phyloP scores from a whole-genome alignment of 139 green algal genomes.

The Ostreobium quekettii region DNA sequence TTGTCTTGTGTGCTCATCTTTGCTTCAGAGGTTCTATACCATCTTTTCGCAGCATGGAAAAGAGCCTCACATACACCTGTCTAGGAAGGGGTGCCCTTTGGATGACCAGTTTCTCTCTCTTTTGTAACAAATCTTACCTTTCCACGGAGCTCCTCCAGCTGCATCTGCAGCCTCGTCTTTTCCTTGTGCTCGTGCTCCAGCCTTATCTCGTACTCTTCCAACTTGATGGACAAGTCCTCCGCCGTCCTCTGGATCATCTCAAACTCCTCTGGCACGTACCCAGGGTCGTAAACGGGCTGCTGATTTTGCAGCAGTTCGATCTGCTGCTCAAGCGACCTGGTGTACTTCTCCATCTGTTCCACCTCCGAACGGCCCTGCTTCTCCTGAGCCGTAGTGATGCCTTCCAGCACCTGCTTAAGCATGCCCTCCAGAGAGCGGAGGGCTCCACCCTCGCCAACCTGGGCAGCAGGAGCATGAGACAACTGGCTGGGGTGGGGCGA shows the following conservation, averaged over 20 bases:
- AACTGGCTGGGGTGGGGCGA: too few species aligned
- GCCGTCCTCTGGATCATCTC: neutral
- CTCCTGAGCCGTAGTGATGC: slow-evolving; percentile 19
- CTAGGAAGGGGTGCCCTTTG: too few species aligned
- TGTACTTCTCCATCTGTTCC: slow-evolving; percentile 22
- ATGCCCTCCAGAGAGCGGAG: slow-evolving; percentile 8
- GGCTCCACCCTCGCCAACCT: too few species aligned
- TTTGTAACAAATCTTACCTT: too few species aligned
- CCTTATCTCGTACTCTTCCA: neutral
- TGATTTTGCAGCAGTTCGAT: slow-evolving; percentile 14
- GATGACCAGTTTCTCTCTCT: too few species aligned
- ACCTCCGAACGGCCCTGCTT: slow-evolving; percentile 4
- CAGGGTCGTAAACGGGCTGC: neutral
- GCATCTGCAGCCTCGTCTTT: neutral
- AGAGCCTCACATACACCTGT: too few species aligned
- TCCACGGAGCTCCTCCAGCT: neutral
- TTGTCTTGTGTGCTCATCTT: too few species aligned
- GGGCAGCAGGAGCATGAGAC: too few species aligned
- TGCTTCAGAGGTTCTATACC: too few species aligned
- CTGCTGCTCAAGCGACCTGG: slow-evolving; percentile 19
- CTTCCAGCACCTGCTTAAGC: slow-evolving; percentile 14
- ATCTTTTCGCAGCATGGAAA: too few species aligned
- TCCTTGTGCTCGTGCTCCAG: slow-evolving; percentile 6
- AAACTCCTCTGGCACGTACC: neutral
- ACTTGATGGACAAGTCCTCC: slow-evolving; percentile 1